Evolutionary conservation across 2,329 filamentous ascomycete species (phyloP).

Genomic region (Pleomassaria siparia): DNA sequence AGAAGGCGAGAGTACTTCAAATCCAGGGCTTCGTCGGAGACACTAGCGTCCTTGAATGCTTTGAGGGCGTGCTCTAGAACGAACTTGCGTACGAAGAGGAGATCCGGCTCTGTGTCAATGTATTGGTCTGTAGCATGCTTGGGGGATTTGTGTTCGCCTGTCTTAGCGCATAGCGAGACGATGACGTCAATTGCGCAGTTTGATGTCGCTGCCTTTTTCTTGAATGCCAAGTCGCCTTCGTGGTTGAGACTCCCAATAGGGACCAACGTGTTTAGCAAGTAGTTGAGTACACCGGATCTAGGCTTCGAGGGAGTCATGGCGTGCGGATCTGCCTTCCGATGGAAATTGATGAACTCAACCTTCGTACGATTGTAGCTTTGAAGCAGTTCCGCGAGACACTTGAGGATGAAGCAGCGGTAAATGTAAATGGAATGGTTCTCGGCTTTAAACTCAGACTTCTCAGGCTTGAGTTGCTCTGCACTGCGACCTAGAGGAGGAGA

Average conservation of each 20-base stretch:
- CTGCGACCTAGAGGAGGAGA: constrained; percentile 13
- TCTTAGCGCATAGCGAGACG: constrained; percentile 84
- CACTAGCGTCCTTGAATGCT: constrained; percentile 84
- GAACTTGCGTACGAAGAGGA: constrained; percentile 91
- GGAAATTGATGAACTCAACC: constrained; percentile 99
- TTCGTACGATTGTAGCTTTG: constrained; percentile 93
- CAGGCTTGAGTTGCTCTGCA: constrained; percentile 54
- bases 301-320: constrained; percentile 91
- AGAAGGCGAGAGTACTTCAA: constrained; percentile 85
- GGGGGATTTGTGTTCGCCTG: constrained; percentile 70
- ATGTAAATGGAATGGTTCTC: constrained; percentile 96
- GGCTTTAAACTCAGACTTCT: constrained; percentile 80
- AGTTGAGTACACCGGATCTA: constrained; percentile 88
- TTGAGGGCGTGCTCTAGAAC: constrained; percentile 91
- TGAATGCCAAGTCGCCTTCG: constrained; percentile 72
- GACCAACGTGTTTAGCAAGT: constrained; percentile 79
- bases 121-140: constrained; percentile 42
- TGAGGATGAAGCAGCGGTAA: constrained; percentile 91
- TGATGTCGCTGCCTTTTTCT: constrained; percentile 85
- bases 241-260: constrained; percentile 67
- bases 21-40: constrained; percentile 78
- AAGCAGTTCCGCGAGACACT: constrained; percentile 86
- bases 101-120: constrained; percentile 76
- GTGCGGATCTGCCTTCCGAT: constrained; percentile 81
- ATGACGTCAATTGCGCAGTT: constrained; percentile 83